Base-by-base conservation (phyloP, 2,329 filamentous ascomycete genomes). In the Arachnomyces sp. region DNA sequence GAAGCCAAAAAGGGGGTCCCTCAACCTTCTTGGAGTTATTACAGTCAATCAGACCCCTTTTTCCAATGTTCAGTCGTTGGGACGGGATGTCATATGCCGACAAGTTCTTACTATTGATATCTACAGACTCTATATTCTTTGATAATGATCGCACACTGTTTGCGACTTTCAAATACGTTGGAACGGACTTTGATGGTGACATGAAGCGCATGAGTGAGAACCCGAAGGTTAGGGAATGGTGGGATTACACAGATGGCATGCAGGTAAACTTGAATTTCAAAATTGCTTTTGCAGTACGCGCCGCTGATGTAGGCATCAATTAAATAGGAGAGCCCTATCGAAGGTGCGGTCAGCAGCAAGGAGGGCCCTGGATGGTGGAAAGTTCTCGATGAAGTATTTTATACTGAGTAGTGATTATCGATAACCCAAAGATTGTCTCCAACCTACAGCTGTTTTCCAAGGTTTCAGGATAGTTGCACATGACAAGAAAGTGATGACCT, bases 111-210 rank as follows among this genome's bases (percentile, higher is more conserved):
- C n/a, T 35, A 9, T 11, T 39, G 13, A 40, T 25, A 8, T 18
- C 2, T 36, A 1, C 34, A 83, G 82, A 88, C 53, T 84, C 77
- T 48, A 74, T 61, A 15, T 83, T 89, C 57, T 87, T 76, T 63
- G 76, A 84, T 50, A 80, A 85, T 54, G 70, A 78, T 9, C 63
- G 74, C 39, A 79, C 80, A 31, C 70, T 90, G 1, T 89, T 89
- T 56, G 81, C 82, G 0, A 78, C 69, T 16, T 86, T 88, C 69
- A 88, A 85, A 58, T 90, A 89, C 53, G 69, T 82, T n/a, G 84
- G 85, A 0, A 74, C 74, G 44, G 74, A 85, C 47, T 88, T 76
- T 44, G 78, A 75, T 2, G 79, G 70, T 7, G 84, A 90, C 55
- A 89, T 90, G 85, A 73, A 76, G 59, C 72, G 69, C 45, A 88